phyloP scores from a whole-genome alignment of 768 basidiomycete genomes.

The Rhodosporidiobolus sp. region DNA sequence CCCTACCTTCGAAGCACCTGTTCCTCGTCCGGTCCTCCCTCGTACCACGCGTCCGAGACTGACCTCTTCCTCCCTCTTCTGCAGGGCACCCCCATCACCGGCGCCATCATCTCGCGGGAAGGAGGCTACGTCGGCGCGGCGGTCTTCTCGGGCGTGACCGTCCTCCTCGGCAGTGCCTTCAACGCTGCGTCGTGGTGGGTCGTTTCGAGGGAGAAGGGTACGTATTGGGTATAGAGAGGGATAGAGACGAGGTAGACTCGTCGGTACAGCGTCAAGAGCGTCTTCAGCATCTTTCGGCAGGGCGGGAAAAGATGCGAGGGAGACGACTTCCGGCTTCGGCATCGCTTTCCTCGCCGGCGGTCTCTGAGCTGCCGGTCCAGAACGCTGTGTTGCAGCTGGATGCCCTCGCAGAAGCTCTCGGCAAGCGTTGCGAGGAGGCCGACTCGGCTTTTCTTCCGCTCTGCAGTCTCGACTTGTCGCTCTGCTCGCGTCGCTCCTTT shows the following conservation, averaged over 20 bases:
- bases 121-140: conserved; percentile 40
- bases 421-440: too few relatives aligned
- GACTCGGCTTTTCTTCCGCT: too few relatives aligned
- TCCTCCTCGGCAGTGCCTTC: conserved; percentile 19
- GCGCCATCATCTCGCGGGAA: conserved; percentile 44
- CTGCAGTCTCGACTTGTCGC: too few relatives aligned
- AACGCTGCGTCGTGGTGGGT: conserved; percentile 13
- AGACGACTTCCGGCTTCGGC: too few relatives aligned
- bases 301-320: neutral
- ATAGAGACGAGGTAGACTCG: neutral
- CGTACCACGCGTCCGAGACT: neutral
- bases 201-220: conserved; percentile 28
- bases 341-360: too few relatives aligned
- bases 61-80: neutral
- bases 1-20: too few relatives aligned
- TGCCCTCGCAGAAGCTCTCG: too few relatives aligned
- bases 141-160: conserved; percentile 26
- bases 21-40: too few relatives aligned
- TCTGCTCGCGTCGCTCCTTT: too few relatives aligned
- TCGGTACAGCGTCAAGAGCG: neutral
- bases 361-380: too few relatives aligned
- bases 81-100: conserved; percentile 44
- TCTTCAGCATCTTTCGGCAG: neutral
- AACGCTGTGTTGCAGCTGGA: too few relatives aligned
- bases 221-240: conserved; percentile 28